Evolutionary conservation across 2,329 filamentous ascomycete genomes (phyloP).

Genomic region (Raffaelea arxii): DNA sequence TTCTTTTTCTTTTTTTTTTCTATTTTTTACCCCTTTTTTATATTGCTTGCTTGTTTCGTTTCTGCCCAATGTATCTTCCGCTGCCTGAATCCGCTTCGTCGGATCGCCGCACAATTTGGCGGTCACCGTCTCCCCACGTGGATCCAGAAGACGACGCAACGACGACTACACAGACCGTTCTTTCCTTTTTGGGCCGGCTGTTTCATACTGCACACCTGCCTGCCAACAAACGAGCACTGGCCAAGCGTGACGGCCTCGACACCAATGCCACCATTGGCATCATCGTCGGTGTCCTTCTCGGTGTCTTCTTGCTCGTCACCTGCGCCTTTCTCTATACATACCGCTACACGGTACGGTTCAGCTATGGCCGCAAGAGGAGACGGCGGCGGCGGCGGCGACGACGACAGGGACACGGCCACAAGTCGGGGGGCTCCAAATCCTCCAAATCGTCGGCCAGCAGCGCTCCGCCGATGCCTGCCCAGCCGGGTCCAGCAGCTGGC

Average conservation of each 20-base stretch:
- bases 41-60: not conserved
- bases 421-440: constrained; percentile 3
- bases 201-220: too few relatives aligned
- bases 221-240: too few relatives aligned
- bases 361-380: not conserved
- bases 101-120: not conserved
- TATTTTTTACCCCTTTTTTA: not conserved
- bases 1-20: not conserved
- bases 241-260: not conserved
- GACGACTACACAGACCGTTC: not conserved
- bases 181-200: not conserved
- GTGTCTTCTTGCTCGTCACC: constrained; percentile 5
- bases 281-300: constrained; percentile 7
- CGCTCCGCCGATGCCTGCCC: constrained; percentile 6
- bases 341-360: constrained; percentile 4
- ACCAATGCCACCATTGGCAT: constrained; percentile 12
- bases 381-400: too few relatives aligned
- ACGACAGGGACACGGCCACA: too few relatives aligned
- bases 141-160: too few relatives aligned
- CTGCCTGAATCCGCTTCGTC: not conserved
- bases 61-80: constrained; percentile 2
- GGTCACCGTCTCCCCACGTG: too few relatives aligned
- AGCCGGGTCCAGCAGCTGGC: too few relatives aligned
- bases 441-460: constrained; percentile 6
- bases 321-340: constrained; percentile 10